These are phyloP conservation scores for Colletotrichum trifolii DNA, from an alignment of 2,329 filamentous ascomycete species.

Conservation along the genomic window DNA sequence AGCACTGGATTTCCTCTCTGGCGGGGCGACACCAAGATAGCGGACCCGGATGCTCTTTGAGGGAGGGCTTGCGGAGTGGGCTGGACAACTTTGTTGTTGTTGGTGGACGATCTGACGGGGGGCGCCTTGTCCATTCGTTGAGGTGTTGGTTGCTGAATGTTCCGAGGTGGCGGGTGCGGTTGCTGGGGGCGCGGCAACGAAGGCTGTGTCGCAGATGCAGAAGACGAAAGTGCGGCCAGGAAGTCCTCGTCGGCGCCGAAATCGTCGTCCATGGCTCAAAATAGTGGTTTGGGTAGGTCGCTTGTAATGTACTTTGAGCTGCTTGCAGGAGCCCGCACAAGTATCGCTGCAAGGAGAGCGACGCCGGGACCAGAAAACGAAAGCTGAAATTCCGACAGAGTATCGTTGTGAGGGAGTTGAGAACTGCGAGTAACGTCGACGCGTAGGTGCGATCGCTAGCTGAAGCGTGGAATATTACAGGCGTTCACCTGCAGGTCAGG, in stretches of 20 bases:
- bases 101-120: conserved; percentile 49
- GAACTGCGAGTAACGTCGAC: too few relatives aligned
- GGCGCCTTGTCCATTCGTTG: conserved; percentile 66
- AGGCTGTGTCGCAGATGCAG: conserved; percentile 47
- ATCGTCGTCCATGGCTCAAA: conserved; percentile 60
- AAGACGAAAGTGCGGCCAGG: conserved; percentile 65
- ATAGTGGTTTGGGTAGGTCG: not conserved
- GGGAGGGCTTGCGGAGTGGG: conserved; percentile 89
- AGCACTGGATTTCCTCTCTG: conserved; percentile 97
- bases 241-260: conserved; percentile 69
- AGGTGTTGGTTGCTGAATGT: conserved; percentile 59
- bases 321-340: too few relatives aligned
- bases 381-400: too few relatives aligned
- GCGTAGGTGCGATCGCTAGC: too few relatives aligned
- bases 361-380: too few relatives aligned
- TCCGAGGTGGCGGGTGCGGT: conserved; percentile 51
- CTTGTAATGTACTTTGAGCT: not conserved
- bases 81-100: conserved; percentile 75
- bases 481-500: too few relatives aligned
- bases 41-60: conserved; percentile 71
- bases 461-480: too few relatives aligned
- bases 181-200: conserved; percentile 41
- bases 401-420: too few relatives aligned
- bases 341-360: too few relatives aligned
- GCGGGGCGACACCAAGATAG: conserved; percentile 88